Conservation (phyloP, 257 asterid species). For the Nicotiana otophora region DNA sequence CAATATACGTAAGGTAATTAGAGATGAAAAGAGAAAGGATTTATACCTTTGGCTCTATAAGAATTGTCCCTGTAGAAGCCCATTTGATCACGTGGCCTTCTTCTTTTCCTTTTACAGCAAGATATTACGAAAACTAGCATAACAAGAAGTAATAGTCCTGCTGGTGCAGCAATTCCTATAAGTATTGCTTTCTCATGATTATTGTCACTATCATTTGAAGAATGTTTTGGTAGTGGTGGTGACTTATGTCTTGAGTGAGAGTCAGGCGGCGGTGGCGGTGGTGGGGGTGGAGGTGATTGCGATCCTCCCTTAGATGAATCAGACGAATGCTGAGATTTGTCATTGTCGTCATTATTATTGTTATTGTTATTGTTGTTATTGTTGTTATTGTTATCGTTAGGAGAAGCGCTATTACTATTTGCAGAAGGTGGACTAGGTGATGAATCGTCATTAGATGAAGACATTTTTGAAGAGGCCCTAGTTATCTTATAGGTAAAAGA, state of each 20-base stretch:
- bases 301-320: conserved; percentile 17
- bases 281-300: conserved; percentile 26
- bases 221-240: conserved; percentile 16
- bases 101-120: conserved; percentile 36
- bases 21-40: not conserved
- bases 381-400: not conserved
- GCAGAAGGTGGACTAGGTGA: not conserved
- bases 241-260: conserved; percentile 19
- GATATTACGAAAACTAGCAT: conserved; percentile 35
- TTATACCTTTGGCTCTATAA: not conserved
- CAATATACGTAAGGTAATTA: not conserved
- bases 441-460: conserved; percentile 1
- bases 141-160: conserved; percentile 41
- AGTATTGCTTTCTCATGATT: conserved; percentile 22
- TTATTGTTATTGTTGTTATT: not conserved
- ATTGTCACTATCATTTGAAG: conserved; percentile 17
- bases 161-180: conserved; percentile 62
- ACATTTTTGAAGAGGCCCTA: conserved; percentile 17
- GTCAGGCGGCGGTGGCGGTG: conserved; percentile 3
- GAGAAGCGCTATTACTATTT: not conserved
- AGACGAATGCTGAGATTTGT: conserved; percentile 22
- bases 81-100: conserved; percentile 44
- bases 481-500: conserved; percentile 4
- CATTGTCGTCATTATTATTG: not conserved
- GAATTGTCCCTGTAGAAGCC: conserved; percentile 49